These are phyloP conservation scores for Friedmanniomyces endolithicus DNA, from an alignment of 495 filamentous ascomycete species.

Conservation along the genomic window DNA sequence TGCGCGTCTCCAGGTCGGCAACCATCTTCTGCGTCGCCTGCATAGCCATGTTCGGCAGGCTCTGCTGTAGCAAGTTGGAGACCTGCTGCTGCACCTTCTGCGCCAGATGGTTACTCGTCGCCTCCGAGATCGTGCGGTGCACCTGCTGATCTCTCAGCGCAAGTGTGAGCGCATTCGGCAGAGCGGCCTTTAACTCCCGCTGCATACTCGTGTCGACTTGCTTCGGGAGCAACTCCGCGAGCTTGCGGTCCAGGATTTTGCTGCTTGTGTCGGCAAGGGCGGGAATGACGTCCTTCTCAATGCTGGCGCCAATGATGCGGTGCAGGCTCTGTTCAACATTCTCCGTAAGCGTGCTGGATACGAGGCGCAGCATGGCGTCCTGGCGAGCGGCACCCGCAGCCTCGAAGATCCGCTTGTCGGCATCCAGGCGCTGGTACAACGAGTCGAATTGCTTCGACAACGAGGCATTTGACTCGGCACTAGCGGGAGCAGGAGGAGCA, in stretches of 20 bases:
- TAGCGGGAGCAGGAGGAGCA: background rate
- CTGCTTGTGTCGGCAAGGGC: slow-evolving; percentile 26
- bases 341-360: slow-evolving; percentile 75
- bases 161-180: slow-evolving; percentile 45
- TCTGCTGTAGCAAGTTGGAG: slow-evolving; percentile 45
- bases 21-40: slow-evolving; percentile 49
- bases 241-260: slow-evolving; percentile 44
- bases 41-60: slow-evolving; percentile 47
- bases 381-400: slow-evolving; percentile 56
- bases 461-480: slow-evolving; percentile 41
- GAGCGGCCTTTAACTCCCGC: slow-evolving; percentile 40
- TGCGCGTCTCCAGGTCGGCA: slow-evolving; percentile 51
- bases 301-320: slow-evolving; percentile 54
- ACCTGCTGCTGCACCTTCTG: slow-evolving; percentile 58
- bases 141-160: slow-evolving; percentile 59
- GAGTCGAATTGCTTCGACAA: slow-evolving; percentile 45
- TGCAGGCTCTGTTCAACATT: slow-evolving; percentile 75
- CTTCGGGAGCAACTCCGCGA: slow-evolving; percentile 41
- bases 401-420: slow-evolving; percentile 52
- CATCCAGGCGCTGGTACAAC: slow-evolving; percentile 50
- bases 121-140: slow-evolving; percentile 57
- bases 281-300: slow-evolving; percentile 53
- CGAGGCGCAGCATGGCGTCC: slow-evolving; percentile 69
- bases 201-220: slow-evolving; percentile 39
- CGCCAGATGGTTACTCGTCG: slow-evolving; percentile 50